A percentile compares a stretch with the other conserved stretches of the same genome.
phyloP scores from a whole-genome alignment of 2,329 filamentous ascomycete genomes.

The Diaporthe sp. region DNA sequence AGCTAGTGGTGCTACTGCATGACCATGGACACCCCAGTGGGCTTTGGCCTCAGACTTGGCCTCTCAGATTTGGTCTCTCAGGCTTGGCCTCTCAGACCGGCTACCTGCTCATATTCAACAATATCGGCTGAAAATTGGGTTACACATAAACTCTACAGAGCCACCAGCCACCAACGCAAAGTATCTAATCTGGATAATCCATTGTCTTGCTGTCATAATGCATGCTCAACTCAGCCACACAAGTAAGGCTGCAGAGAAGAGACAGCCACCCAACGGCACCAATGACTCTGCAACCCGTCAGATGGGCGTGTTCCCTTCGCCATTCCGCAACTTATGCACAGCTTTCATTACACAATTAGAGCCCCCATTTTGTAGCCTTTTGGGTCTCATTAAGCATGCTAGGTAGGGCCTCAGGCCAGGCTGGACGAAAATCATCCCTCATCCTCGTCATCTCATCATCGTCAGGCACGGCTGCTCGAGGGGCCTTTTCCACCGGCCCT shows the following conservation, averaged over 20 bases:
- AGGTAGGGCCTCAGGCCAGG: neutral
- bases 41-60: neutral
- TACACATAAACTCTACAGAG: neutral
- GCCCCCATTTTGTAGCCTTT: neutral
- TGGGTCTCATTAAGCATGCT: neutral
- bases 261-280: neutral
- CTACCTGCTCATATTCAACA: too few species aligned
- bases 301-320: neutral
- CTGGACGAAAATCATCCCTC: conserved; percentile 20
- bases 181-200: neutral
- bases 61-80: neutral
- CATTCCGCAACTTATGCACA: neutral
- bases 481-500: neutral
- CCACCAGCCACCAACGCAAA: neutral
- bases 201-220: conserved; percentile 19
- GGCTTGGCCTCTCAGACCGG: too few species aligned
- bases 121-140: too few species aligned
- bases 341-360: conserved; percentile 35
- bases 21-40: neutral
- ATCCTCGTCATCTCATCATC: conserved; percentile 22
- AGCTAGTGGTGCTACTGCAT: neutral
- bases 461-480: neutral
- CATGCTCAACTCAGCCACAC: neutral
- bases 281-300: neutral
- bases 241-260: neutral